Evolutionary conservation across 208 protist genomes (phyloP).

Genomic region (Leishmania tarentolae): DNA sequence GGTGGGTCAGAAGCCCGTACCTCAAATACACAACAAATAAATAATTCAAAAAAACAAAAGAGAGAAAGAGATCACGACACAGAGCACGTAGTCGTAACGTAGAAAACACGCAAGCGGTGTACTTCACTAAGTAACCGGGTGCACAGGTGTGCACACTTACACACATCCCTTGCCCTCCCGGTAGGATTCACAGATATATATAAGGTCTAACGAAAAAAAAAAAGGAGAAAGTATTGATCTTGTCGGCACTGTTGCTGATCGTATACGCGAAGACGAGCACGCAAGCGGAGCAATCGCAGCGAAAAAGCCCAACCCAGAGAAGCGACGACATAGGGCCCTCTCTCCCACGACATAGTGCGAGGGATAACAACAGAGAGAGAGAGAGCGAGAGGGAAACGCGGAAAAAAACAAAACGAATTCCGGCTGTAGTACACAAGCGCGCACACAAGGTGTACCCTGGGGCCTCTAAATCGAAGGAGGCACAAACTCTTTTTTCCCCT

Average conservation of each 20-base stretch:
- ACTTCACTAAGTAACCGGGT: not conserved
- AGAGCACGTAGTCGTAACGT: not conserved
- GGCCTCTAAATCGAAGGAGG: not conserved
- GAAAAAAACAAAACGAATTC: too few species aligned
- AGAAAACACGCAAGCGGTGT: not conserved
- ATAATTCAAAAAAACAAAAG: not conserved
- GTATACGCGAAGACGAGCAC: not conserved
- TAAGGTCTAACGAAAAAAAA: not conserved
- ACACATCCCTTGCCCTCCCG: not conserved
- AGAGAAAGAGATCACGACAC: not conserved
- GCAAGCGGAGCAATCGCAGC: not conserved
- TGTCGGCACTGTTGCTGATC: not conserved
- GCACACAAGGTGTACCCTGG: not conserved
- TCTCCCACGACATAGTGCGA: too few species aligned
- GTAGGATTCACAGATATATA: not conserved
- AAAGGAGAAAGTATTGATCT: not conserved
- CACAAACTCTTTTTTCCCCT: too few species aligned
- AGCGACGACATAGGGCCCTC: not conserved
- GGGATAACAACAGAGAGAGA: too few species aligned
- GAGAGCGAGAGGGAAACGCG: not conserved
- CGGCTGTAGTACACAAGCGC: not conserved
- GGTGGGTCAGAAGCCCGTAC: not conserved
- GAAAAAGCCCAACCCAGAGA: not conserved
- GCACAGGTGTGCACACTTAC: not conserved
- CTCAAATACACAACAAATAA: not conserved